These are phyloP conservation scores for Neocucurbitaria cava DNA, from an alignment of 2,329 filamentous ascomycete species.

Conservation along the genomic window DNA sequence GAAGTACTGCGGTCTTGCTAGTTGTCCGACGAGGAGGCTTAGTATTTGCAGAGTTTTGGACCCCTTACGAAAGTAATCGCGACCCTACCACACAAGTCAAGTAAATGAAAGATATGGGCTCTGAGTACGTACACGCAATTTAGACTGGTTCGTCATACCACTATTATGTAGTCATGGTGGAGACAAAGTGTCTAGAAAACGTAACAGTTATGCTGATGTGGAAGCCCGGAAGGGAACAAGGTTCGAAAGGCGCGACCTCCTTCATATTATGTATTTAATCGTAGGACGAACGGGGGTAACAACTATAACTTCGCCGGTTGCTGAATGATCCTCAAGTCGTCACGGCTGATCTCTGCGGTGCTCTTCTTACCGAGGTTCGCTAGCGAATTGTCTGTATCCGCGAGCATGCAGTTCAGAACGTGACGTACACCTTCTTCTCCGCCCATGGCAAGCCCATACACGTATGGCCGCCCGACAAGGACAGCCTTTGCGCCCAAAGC, in stretches of 20 bases:
- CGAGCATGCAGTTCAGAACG: conserved; percentile 44
- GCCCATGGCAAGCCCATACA: conserved; percentile 47
- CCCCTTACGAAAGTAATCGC: too few species aligned
- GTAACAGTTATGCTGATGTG: too few species aligned
- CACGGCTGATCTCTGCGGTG: conserved; percentile 33
- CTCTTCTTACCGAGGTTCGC: conserved; percentile 42
- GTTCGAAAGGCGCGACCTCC: too few species aligned
- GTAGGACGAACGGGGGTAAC: neutral
- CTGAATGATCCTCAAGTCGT: conserved; percentile 38
- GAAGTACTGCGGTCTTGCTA: neutral
- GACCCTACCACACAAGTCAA: too few species aligned
- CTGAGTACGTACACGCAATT: too few species aligned
- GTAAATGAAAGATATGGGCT: too few species aligned
- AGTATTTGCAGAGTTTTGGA: too few species aligned
- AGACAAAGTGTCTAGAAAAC: too few species aligned
- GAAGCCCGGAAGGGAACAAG: too few species aligned
- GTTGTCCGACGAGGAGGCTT: neutral
- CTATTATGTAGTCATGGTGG: too few species aligned
- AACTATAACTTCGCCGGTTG: conserved; percentile 37
- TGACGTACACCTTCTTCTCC: conserved; percentile 49
- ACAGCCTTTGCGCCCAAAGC: conserved; percentile 48
- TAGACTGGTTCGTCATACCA: too few species aligned
- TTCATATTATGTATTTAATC: neutral
- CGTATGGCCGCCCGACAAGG: conserved; percentile 44
- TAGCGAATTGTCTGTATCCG: conserved; percentile 39